Percentiles rank a stretch among this genome's conserved stretches.
These are phyloP conservation scores for Pseudocercospora fuligena DNA, from an alignment of 2,329 filamentous ascomycete genomes.

Conservation along the genomic window DNA sequence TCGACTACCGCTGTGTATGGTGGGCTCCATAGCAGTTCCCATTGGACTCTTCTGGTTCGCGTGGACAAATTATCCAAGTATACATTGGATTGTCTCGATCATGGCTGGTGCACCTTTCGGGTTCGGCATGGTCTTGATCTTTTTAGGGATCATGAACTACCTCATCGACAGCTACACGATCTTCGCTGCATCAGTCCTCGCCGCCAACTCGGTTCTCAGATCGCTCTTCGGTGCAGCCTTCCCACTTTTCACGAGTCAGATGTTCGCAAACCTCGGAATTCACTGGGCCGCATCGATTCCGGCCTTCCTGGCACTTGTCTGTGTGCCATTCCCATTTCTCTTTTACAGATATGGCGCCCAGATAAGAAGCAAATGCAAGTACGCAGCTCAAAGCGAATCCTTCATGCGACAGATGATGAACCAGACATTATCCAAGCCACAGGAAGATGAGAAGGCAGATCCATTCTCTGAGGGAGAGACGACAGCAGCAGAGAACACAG, in stretches of 20 bases:
- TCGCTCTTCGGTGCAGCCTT: constrained; percentile 78
- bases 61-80: constrained; percentile 62
- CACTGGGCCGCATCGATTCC: constrained; percentile 43
- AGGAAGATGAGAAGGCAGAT: constrained; percentile 23
- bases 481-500: constrained; percentile 17
- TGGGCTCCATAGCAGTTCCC: constrained; percentile 67
- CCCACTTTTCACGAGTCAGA: constrained; percentile 76
- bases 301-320: constrained; percentile 41
- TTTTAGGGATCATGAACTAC: constrained; percentile 69
- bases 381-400: constrained; percentile 62
- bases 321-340: constrained; percentile 39
- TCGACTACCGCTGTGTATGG: constrained; percentile 64
- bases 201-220: constrained; percentile 78
- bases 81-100: constrained; percentile 63
- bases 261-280: constrained; percentile 59
- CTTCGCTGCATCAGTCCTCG: constrained; percentile 71
- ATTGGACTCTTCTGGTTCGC: constrained; percentile 66
- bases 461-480: constrained; percentile 15
- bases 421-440: constrained; percentile 22
- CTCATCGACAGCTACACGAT: constrained; percentile 67
- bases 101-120: constrained; percentile 59
- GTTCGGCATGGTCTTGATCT: constrained; percentile 67
- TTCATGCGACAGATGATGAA: constrained; percentile 58
- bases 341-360: constrained; percentile 19
- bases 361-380: constrained; percentile 3